Evolutionary conservation across 495 filamentous ascomycete species (phyloP).

Genomic region (Hyphodiscus hymeniophilus): DNA sequence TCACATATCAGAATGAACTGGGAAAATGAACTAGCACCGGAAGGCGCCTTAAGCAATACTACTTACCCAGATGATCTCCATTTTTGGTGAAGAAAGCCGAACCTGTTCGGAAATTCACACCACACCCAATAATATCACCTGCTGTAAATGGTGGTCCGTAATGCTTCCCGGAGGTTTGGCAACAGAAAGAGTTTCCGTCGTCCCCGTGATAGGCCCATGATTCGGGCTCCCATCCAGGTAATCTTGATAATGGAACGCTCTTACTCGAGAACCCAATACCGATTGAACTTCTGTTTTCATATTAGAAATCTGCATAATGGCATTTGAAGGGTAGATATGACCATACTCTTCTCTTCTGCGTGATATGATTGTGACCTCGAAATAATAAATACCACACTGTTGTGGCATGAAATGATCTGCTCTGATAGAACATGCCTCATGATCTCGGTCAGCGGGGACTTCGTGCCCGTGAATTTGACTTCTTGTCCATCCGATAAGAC

Average conservation of each 20-base stretch:
- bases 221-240: slow-evolving; percentile 92
- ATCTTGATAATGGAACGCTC: slow-evolving; percentile 66
- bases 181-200: slow-evolving; percentile 78
- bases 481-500: slow-evolving; percentile 67
- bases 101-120: slow-evolving; percentile 85
- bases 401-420: slow-evolving; percentile 87
- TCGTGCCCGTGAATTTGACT: slow-evolving; percentile 55
- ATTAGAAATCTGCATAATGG: not conserved
- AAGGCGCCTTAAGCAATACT: not conserved
- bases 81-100: slow-evolving; percentile 95
- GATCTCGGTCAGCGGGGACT: slow-evolving; percentile 43
- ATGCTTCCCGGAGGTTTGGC: slow-evolving; percentile 57
- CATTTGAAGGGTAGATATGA: not conserved
- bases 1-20: slow-evolving; percentile 1
- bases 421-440: slow-evolving; percentile 78
- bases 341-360: slow-evolving; percentile 84
- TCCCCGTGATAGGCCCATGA: slow-evolving; percentile 98
- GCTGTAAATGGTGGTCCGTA: slow-evolving; percentile 62
- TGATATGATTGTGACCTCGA: slow-evolving; percentile 79
- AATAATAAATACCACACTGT: slow-evolving; percentile 93
- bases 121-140: slow-evolving; percentile 85
- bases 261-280: slow-evolving; percentile 79
- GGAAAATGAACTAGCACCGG: not conserved
- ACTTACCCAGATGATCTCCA: slow-evolving; percentile 65
- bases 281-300: slow-evolving; percentile 54